Evolutionary conservation across 352 stramenopile genomes (phyloP), one percentile per base, ranked within the genome.

Genomic region (Elongisporangium prolatum): DNA sequence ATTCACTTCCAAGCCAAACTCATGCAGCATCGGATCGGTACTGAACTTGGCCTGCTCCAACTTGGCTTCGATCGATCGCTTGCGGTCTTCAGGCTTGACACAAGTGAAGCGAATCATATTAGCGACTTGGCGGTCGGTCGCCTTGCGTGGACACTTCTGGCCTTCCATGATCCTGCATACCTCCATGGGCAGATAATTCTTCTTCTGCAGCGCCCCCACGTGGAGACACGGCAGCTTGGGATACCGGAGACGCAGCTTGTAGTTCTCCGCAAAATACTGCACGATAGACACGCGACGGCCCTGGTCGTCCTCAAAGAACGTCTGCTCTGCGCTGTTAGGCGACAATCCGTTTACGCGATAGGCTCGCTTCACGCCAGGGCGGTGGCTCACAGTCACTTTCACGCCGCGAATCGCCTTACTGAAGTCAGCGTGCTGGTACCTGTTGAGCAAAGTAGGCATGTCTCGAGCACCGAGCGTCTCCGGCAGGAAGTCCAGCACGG

Each of bases 131-230:
- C 73, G 84, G 57, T 95, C 85, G 17, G 77, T 91, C 4, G 67
- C 71, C 63, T 96, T 96, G 54, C 82, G 80, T 0, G 82, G 77
- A 54, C 75, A 80, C 59, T 88, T 90, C 60, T 96, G 86, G 3
- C 84, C 83, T 0, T 57, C 71, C 54, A 88, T 66, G 18, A 90
- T 86, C 52, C 76, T 61, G 52, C 86, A 96, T 0, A 94, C 81
- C 56, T 96, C 86, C 58, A 96, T 89, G 6, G 86, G 86, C 56
- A 93, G 55, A 49, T 89, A 96, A 48, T 80, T 93, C 44, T 84
- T 80, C 60, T 89, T 91, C 18, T 87, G 69, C 8, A 71, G 60
- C 1, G 83, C 84, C 14, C 86, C 86, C 17, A 95, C 85, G 52
- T 92, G 82, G 4, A 96, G 66, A 67, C 84, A 93, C 37, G 86